Evolutionary conservation across 352 stramenopile species (phyloP), one percentile per base, ranked within the genome.

Genomic region (Pythium guiyangense): DNA sequence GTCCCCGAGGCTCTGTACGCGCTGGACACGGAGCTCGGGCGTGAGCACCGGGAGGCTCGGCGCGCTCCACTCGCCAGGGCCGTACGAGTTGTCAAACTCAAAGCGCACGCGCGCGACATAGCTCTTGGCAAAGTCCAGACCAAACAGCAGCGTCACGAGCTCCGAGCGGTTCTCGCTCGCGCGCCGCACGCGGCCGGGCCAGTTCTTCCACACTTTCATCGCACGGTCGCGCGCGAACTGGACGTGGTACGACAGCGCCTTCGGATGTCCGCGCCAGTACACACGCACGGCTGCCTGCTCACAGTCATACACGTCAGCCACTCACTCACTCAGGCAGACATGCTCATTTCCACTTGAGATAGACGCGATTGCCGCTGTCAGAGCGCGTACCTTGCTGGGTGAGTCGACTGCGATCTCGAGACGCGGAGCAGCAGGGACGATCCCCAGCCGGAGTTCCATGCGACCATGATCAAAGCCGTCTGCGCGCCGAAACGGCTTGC

Each of bases 191-290:
- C 75, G 68, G 0, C 77, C 81, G 0, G 73, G 70, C 81, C 81
- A 92, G 54, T 71, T 92, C 53, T 87, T 88, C 81, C 81, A 92
- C 31, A 92, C 81, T 49, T 80, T 85, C 71, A 92, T 79, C 3
- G 81, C 74, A 44, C 81, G 81, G 54, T 92, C 81, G 4, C 81
- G 77, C 45, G 81, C 73, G 43, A 82, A 92, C 54, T 92, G 81
- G 22, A 92, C 46, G 27, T 92, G 81, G 42, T 76, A 86, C 22
- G 73, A 66, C 11, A 86, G 25, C 0, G 79, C 78, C 18, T 74
- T 83, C 2, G 75, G 65, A 53, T 87, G 73, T 1, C 73, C 67
- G 17, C 66, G 59, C 81, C 81, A 92, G 25, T 63, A 69, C 25
- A 88, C 74, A n/a, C 68, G 67, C 37, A 92, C 68, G 9, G 81